Base-by-base conservation (phyloP, 176 grass and related monocot species). In the Oryza coarctata region DNA sequence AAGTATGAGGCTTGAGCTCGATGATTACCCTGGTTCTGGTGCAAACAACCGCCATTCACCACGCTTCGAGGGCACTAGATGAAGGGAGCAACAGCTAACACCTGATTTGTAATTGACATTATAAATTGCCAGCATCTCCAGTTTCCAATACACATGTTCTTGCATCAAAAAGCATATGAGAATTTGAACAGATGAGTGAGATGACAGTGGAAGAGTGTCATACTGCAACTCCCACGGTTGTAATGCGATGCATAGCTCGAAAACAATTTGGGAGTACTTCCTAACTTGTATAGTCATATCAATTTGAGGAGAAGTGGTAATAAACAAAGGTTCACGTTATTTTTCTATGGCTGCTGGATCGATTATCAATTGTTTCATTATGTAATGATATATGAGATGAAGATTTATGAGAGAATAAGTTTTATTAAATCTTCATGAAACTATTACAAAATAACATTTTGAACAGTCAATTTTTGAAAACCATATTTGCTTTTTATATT, bases 1-100 rank as follows among this genome's bases (percentile, higher is more conserved):
- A 73, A 66, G 17, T 30, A 55, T 66, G 25, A 11, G 67, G 31
- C 36, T 73, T 11, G 23, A 31, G 12, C 17, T 86, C 7, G 8
- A 65, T 1, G 75, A 85, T 22, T 64, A 71, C 62, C 75, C 74
- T 1, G 3, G 38, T 72, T 64, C 75, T 63, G 40, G 67, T 3
- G 29, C 83, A 28, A 78, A 71, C 55, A 64, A 33, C 35, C 29
- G 52, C 30, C 66, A 71, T 52, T 63, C 55, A 6, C 31, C 39
- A 6, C 43, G 39, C 55, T 70, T n/a, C 0, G 39, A 34, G 15
- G 67, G 83, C 39, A 65, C 30, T 23, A 79, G 75, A 49, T 79
- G 55, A 72, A 63, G 43, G 26, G 65, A 78, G 9, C 4, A 64
- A 63, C 34, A 26, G 39, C 32, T 45, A 3, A 74, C 14, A 41